Base-by-base conservation (phyloP, 2,329 filamentous ascomycete species). In the Microthyrium microscopicum region DNA sequence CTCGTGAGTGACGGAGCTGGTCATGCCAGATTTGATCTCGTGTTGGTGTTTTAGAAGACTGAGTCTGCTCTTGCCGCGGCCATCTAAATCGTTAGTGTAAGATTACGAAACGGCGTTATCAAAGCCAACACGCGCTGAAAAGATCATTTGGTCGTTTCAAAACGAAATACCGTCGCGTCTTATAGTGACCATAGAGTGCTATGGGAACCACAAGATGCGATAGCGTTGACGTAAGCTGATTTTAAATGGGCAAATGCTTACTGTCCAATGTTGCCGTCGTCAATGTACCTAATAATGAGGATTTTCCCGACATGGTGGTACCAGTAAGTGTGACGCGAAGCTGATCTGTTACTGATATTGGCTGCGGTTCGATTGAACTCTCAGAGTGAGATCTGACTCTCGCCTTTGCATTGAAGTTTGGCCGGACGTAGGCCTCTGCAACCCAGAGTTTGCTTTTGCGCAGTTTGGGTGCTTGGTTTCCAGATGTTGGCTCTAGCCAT, bases 1-100 rank as follows among this genome's bases (percentile, higher is more conserved):
- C 52, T 95, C 89, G 47, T 94, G 87, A 0, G 89, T 82, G 28
- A 98, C 77, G 5, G 87, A 95, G 49, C 84, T 94, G 2, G 89
- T 98, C 41, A 93, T 67, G 1, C 89, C 89, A 3, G 87, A 91
- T 3, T 70, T 77, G 37, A 95, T 79, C 51, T 98, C 89, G 50
- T 98, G 89, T 8, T 81, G 74, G 54, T 98, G 89, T 50, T 84
- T 93, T 20, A 98, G 62, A 32, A 95, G 65, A 46, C 81, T 87
- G 18, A 94, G 62, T 34, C 89, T 72, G 49, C 83, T 92, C 50
- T 84, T 89, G 1, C 89, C 89, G 41, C 85, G 68, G 0, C 87
- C 87, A 52, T 95, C n/a, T n/a, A n/a, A n/a, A n/a, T n/a, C n/a
- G n/a, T n/a, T n/a, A n/a, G n/a, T n/a, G n/a, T n/a, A n/a, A n/a